These are phyloP conservation scores for Sporisorium iseilematis-ciliati DNA, from an alignment of 1,284 basidiomycete species.

Conservation along the genomic window DNA sequence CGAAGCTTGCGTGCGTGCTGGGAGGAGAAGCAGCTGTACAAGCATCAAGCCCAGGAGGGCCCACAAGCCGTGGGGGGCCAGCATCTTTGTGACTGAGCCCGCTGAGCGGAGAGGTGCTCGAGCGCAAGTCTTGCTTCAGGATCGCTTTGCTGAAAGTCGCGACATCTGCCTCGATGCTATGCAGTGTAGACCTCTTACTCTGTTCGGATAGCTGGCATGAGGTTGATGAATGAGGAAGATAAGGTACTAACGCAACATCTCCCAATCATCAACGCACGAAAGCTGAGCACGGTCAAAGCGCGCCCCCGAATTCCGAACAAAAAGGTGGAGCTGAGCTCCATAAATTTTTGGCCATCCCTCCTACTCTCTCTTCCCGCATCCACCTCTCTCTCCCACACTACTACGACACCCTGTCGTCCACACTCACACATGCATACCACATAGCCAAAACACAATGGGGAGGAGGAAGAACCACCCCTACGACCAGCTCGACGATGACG, in stretches of 20 bases:
- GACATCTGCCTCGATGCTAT: not conserved
- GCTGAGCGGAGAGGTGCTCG: too few relatives aligned
- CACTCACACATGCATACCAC: not conserved
- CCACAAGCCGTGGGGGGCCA: not conserved
- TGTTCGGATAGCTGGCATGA: not conserved
- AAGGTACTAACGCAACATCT: not conserved
- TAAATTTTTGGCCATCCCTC: not conserved
- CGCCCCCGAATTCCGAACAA: not conserved
- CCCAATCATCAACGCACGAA: too few relatives aligned
- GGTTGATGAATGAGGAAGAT: not conserved
- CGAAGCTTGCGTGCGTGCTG: conserved; percentile 12
- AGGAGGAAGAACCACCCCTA: conserved; percentile 50
- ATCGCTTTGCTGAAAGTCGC: not conserved
- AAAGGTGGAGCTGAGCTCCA: conserved; percentile 6
- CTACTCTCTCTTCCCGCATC: not conserved
- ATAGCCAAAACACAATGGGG: conserved; percentile 46
- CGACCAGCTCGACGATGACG: conserved; percentile 61
- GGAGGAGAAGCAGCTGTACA: not conserved
- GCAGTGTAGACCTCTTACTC: not conserved
- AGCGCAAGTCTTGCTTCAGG: not conserved
- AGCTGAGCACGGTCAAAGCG: conserved; percentile 5
- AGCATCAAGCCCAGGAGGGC: not conserved
- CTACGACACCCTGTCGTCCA: not conserved
- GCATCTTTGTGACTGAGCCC: conserved; percentile 6
- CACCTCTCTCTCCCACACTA: too few relatives aligned